Evolutionary conservation across 192 early-diverging fungal species (phyloP), one percentile per base, ranked within the genome.

Genomic region (Coemansia sp.): DNA sequence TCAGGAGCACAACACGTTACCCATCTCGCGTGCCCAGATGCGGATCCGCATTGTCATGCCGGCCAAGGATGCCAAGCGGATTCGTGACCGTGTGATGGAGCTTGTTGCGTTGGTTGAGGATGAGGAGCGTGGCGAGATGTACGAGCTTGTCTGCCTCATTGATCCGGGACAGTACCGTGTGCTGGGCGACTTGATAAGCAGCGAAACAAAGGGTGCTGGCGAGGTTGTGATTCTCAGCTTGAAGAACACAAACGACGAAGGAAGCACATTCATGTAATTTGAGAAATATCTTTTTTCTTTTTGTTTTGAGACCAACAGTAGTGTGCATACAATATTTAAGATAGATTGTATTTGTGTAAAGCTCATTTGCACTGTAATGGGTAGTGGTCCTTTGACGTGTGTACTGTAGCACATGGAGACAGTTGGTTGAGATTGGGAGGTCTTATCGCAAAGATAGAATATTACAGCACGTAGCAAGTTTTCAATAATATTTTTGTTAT

Each of bases 11-110:
- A 86, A 87, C 56, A 85, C 89, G 6, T 87, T 99, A 67, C 95
- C 96, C 5, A 98, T 99, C 74, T 88, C 91, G 4, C 85, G 96
- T 39, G 98, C 96, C 12, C 95, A 94, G 74, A 98, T 98, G 95
- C 79, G 93, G 3, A 67, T 99, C 41, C 85, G 93, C 66, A 67
- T 99, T n/a, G 84, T 84, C 8, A 75, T 95, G 63, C 85, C 93
- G 0, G 85, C 79, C 9, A 98, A 96, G 79, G 95, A 98, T 12
- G 89, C 87, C 3, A 99, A 99, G 85, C 89, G 90, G 69, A 49
- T 96, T 49, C 91, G 89, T 66, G 94, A 97, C 19, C 89, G 88
- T 67, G 79, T 92, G n/a, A 26, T 47, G 13, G 72, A 64, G 39
- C 59, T 75, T 90, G 93, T 79, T 86, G 92, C 71, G 89, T 94